phyloP scores from a whole-genome alignment of 768 basidiomycete genomes.

The Gymnopilus dilepis region DNA sequence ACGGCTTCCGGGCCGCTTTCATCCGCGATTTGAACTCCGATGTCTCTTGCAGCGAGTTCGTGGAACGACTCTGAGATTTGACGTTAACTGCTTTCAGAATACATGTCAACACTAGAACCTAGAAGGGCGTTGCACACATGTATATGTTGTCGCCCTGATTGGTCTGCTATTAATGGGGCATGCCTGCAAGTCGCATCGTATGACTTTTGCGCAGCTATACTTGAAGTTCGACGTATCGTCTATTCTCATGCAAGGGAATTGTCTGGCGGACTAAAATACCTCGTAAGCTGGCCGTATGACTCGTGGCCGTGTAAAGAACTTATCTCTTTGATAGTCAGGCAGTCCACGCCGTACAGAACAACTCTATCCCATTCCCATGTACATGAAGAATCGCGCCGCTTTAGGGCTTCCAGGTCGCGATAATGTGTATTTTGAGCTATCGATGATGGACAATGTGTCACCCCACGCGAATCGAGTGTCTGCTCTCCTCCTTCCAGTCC shows the following conservation, averaged over 20 bases:
- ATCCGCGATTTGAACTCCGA: background rate
- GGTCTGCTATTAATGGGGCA: no score
- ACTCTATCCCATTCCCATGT: constrained; percentile 8
- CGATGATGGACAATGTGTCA: constrained; percentile 6
- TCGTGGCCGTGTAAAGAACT: background rate
- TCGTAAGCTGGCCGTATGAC: background rate
- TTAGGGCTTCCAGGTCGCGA: constrained; percentile 5
- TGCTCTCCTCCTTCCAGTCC: background rate
- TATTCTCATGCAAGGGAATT: background rate
- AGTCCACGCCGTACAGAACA: background rate
- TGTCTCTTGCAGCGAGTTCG: no score
- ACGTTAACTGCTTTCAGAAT: no score
- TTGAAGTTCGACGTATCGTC: background rate
- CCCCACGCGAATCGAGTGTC: background rate
- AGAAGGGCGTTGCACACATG: no score
- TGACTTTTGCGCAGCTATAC: background rate
- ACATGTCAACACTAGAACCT: no score
- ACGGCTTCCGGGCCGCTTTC: background rate
- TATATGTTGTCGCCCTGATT: no score
- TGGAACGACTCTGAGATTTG: no score
- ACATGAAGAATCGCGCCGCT: constrained; percentile 3
- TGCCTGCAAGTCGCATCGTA: background rate
- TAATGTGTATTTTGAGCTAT: constrained; percentile 11
- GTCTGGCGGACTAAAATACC: background rate
- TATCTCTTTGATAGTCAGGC: background rate